Percentiles rank a stretch among this genome's conserved stretches.
Evolutionary conservation across 257 asterid genomes (phyloP).

Genomic region (Vinca minor): DNA sequence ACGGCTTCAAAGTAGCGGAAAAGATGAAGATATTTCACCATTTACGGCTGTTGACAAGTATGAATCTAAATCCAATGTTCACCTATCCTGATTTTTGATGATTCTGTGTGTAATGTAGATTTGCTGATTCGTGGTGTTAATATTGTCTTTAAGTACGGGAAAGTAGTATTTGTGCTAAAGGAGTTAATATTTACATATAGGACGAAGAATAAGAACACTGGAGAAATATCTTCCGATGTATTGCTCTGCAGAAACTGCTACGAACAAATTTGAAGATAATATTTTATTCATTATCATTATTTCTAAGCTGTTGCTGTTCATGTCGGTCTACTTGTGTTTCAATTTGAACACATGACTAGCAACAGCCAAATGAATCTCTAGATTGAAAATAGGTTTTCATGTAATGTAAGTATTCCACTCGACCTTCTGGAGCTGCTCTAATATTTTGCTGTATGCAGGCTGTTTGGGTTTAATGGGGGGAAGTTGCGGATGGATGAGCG

Average conservation of each 20-base stretch:
- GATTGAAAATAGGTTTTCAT: slow-evolving; percentile 1
- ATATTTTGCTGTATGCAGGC: slow-evolving; percentile 40
- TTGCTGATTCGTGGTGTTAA: neutral
- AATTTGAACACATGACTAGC: neutral
- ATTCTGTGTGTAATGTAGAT: too few relatives aligned
- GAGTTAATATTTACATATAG: neutral
- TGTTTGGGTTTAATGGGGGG: slow-evolving; percentile 72
- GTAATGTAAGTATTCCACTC: neutral
- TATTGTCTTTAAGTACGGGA: neutral
- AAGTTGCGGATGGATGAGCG: slow-evolving; percentile 88
- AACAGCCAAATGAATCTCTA: neutral
- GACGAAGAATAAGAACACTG: neutral
- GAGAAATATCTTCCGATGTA: neutral
- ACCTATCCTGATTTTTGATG: slow-evolving; percentile 2
- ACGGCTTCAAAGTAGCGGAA: slow-evolving; percentile 83
- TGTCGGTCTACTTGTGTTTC: neutral
- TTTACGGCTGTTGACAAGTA: slow-evolving; percentile 97
- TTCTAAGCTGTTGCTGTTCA: neutral
- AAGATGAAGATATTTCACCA: slow-evolving; percentile 98
- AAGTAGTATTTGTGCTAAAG: neutral
- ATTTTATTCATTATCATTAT: neutral
- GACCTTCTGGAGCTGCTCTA: slow-evolving; percentile 6
- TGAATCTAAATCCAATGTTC: slow-evolving; percentile 18
- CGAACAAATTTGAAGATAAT: neutral
- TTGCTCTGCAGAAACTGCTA: neutral